These are phyloP conservation scores for Trichosporon sp. DNA, from an alignment of 1,284 basidiomycete species.

Conservation along the genomic window DNA sequence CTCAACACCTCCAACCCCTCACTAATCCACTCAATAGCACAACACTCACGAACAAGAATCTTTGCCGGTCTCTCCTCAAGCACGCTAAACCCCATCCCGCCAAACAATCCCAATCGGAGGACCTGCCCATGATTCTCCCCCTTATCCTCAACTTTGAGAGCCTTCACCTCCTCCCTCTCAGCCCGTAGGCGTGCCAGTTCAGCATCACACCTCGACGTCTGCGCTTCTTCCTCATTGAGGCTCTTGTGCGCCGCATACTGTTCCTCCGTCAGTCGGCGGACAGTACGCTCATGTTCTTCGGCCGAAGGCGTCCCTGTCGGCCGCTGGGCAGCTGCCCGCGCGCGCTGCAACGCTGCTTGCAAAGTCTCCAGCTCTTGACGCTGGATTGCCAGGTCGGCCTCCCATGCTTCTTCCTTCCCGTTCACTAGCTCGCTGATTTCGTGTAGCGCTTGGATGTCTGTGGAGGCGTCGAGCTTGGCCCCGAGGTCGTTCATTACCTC, in stretches of 20 bases:
- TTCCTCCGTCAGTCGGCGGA: conserved; percentile 33
- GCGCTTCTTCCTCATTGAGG: conserved; percentile 38
- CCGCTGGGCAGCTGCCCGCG: conserved; percentile 32
- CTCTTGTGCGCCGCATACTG: conserved; percentile 34
- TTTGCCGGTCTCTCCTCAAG: conserved; percentile 24
- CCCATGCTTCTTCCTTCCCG: background rate
- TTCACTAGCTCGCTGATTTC: background rate
- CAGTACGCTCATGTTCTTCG: conserved; percentile 33
- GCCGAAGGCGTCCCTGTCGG: conserved; percentile 32
- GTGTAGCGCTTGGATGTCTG: conserved; percentile 1
- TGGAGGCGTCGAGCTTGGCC: background rate
- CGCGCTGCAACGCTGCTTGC: conserved; percentile 11
- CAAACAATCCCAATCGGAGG: conserved; percentile 35
- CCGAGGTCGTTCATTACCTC: background rate
- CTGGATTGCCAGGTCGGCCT: background rate
- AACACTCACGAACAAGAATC: conserved; percentile 36
- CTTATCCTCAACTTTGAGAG: background rate
- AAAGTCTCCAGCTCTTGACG: background rate
- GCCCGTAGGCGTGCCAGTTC: conserved; percentile 31
- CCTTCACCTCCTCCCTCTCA: conserved; percentile 33
- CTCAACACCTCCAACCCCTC: too few relatives aligned
- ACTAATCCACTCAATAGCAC: background rate
- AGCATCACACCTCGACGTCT: conserved; percentile 32
- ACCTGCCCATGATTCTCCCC: conserved; percentile 14
- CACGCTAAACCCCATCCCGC: conserved; percentile 34